Evolutionary conservation across 1,139 yeast genomes (phyloP).

Genomic region (Pneumocystis murina): DNA sequence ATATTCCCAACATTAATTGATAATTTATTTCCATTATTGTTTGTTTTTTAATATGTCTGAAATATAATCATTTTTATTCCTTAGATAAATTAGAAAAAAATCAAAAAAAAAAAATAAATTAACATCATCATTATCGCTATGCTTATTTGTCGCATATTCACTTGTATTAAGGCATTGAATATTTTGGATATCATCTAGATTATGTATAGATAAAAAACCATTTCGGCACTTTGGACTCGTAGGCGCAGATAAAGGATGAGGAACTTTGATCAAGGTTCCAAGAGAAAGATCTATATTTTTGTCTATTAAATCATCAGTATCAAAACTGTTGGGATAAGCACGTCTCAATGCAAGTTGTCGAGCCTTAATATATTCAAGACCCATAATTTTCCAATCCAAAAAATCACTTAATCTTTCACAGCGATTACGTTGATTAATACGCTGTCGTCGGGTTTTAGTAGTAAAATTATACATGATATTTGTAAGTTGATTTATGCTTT

Average conservation of each 20-base stretch:
- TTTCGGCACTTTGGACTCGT: slow-evolving; percentile 86
- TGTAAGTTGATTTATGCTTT: slow-evolving; percentile 78
- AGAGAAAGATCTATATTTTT: slow-evolving; percentile 39
- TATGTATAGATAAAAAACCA: slow-evolving; percentile 35
- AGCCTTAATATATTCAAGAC: slow-evolving; percentile 87
- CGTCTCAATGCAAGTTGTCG: slow-evolving; percentile 81
- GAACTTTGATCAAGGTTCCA: slow-evolving; percentile 45
- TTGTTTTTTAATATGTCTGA: background rate
- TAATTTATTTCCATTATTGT: background rate
- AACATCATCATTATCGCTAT: slow-evolving; percentile 43
- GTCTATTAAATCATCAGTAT: slow-evolving; percentile 20
- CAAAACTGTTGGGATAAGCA: slow-evolving; percentile 80
- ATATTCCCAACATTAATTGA: background rate
- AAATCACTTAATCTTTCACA: slow-evolving; percentile 86
- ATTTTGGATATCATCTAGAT: slow-evolving; percentile 85
- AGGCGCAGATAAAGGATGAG: slow-evolving; percentile 87
- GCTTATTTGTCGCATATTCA: slow-evolving; percentile 65
- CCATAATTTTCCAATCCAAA: slow-evolving; percentile 97
- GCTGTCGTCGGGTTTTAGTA: slow-evolving; percentile 81
- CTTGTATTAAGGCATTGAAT: slow-evolving; percentile 57
- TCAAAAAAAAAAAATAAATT: background rate
- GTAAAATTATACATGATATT: slow-evolving; percentile 83
- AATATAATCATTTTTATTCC: background rate
- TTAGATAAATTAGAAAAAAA: background rate
- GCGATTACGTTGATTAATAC: slow-evolving; percentile 94